Base-by-base conservation (phyloP, 2,329 filamentous ascomycete species). In the Botryosphaeria agaves region DNA sequence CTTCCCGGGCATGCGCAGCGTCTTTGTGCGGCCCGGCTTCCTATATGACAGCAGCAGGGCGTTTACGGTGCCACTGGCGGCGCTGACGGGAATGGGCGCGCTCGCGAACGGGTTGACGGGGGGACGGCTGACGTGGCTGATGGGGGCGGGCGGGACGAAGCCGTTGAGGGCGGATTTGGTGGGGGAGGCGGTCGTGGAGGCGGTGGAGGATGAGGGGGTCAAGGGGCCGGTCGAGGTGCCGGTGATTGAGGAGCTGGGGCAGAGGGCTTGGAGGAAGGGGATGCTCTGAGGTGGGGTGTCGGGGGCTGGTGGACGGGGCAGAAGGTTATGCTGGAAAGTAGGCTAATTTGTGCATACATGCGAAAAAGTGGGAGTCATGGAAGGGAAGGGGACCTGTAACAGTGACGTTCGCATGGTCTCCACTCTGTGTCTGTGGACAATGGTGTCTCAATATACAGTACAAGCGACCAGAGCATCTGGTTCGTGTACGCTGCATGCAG, bases 151-250 rank as follows among this genome's bases (percentile, higher is more conserved):
- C 18, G 84, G 76, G 1, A 69, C 77, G 30, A 93, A 93, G 60
- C 87, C 89, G 3, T 53, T 94, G 28, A 82, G 84, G 58, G 87
- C 76, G 2, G 85, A 94, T 49, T 53, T 76, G 5, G 87, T 95
- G 2, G 85, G 81, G 1, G 78, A 92, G 51, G 85, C 87, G 0
- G 76, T 92, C 1, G 77, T 95, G 1, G 84, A 95, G 57, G 83
- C 81, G 14, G 62, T 95, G 36, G 69, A 70, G 29, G 79, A 93
- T 42, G 72, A 78, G 24, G 56, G 57, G 1, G 67, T 82, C 0
- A 73, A 66, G 34, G 89, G 89, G 0, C 72, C 76, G 0, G 66
- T 95, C 1, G 83, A 87, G 47, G 71, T 79, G 3, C 64, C 72
- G 31, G 66, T 81, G 51, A 87, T 98, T 39, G 82, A 93, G 51